These are phyloP conservation scores for Mycosphaerella sp. DNA, from an alignment of 2,329 filamentous ascomycete genomes.

Conservation along the genomic window DNA sequence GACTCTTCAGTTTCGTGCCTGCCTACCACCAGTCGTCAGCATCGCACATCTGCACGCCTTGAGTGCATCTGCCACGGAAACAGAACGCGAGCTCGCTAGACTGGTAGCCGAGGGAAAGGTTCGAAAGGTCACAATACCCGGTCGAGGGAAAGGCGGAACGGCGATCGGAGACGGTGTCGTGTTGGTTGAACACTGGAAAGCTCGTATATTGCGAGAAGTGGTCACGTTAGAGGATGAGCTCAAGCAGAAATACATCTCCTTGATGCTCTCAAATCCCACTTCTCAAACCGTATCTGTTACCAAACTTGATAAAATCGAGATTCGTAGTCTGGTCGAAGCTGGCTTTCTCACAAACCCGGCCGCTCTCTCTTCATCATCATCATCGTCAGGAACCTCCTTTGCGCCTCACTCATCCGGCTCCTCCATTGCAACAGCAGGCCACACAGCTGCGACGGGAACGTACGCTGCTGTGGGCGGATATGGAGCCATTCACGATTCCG, in stretches of 20 bases:
- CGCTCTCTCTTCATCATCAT: constrained; percentile 33
- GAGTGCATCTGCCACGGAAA: constrained; percentile 55
- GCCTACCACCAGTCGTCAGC: constrained; percentile 59
- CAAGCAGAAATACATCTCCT: constrained; percentile 47
- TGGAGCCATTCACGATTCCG: constrained; percentile 58
- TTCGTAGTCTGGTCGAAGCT: constrained; percentile 55
- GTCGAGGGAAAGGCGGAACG: constrained; percentile 51
- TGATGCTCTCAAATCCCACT: constrained; percentile 49
- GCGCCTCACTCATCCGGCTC: constrained; percentile 34
- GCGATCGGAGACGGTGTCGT: constrained; percentile 61
- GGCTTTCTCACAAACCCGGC: constrained; percentile 59
- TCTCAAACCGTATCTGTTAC: constrained; percentile 39
- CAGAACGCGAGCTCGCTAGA: constrained; percentile 62
- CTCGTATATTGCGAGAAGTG: constrained; percentile 22
- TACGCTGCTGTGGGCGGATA: constrained; percentile 62
- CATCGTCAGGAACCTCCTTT: constrained; percentile 38
- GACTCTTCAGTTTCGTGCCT: constrained; percentile 55
- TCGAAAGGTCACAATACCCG: constrained; percentile 58
- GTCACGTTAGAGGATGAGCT: constrained; percentile 34
- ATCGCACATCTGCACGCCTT: constrained; percentile 61
- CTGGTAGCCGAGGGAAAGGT: constrained; percentile 53
- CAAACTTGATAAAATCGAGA: constrained; percentile 43
- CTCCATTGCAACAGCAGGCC: constrained; percentile 56
- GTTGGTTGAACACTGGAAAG: constrained; percentile 51
- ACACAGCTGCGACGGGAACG: constrained; percentile 61